Conservation (phyloP, 2,329 filamentous ascomycete species). For the Chaetothyriales sp. region DNA sequence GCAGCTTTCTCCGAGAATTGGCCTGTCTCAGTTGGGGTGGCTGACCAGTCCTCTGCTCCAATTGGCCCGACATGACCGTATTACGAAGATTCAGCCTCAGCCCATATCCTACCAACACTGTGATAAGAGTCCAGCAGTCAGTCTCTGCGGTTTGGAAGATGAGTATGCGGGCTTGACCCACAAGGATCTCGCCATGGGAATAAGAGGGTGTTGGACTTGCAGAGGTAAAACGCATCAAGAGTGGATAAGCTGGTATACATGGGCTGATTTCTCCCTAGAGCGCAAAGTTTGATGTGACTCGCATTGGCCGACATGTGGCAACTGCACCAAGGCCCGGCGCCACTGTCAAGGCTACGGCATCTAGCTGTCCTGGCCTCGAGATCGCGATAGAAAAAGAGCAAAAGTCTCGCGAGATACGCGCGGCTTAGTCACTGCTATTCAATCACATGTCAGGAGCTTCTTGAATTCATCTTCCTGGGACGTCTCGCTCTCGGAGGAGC, state of each 20-base stretch:
- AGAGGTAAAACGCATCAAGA: conserved; percentile 6
- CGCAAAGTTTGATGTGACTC: conserved; percentile 14
- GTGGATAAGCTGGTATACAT: not conserved
- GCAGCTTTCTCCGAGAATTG: conserved; percentile 5
- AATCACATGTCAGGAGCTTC: conserved; percentile 5
- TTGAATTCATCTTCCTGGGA: conserved; percentile 10
- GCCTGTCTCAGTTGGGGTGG: not conserved
- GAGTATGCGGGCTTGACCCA: conserved; percentile 1
- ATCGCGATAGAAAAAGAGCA: conserved; percentile 10
- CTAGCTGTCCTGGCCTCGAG: conserved; percentile 12
- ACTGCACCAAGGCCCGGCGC: conserved; percentile 11
- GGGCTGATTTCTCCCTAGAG: conserved; percentile 7
- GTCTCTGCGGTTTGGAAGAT: conserved; percentile 3
- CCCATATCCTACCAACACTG: conserved; percentile 1
- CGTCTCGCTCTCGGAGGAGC: conserved; percentile 7
- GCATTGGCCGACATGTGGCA: conserved; percentile 9
- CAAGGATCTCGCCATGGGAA: conserved; percentile 6
- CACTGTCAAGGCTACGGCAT: conserved; percentile 13
- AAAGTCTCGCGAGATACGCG: conserved; percentile 4
- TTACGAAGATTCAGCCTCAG: not conserved
- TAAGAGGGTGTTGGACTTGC: conserved; percentile 11
- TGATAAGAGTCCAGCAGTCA: conserved; percentile 2
- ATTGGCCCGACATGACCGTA: not conserved
- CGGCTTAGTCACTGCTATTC: conserved; percentile 1
- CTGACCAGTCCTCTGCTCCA: conserved; percentile 4